Evolutionary conservation across 768 basidiomycete genomes (phyloP), one percentile per base, ranked within the genome.

Genomic region (Suillus variegatus): DNA sequence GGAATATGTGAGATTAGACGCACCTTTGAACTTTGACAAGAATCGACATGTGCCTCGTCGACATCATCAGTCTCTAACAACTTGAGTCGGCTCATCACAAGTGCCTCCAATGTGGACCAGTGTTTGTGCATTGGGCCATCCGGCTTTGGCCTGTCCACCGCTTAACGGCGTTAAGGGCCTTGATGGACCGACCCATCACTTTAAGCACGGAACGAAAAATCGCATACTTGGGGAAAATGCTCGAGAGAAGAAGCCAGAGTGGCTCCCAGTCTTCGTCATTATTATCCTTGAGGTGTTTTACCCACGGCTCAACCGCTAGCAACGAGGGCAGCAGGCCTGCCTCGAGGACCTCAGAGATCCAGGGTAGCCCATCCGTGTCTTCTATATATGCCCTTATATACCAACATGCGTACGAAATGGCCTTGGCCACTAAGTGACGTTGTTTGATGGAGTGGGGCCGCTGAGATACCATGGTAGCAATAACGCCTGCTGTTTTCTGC

Each of bases 191-290:
- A 40, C 66, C 65, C 60, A 71, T 66, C 18, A 54, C 62, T 36
- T 64, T 69, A 25, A 75, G 62, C 38, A 67, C 63, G 9, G 74
- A 66, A 47, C 63, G 65, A 58, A 71, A 75, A 22, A 77, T 44
- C 22, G 75, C 67, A 49, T 74, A 74, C 68, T 67, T 68, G 55
- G 75, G 75, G 18, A 75, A 66, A 47, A 76, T 68, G 44, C 69
- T 61, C 25, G 54, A 44, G 6, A 75, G 69, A 10, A 75, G 58
- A 28, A 75, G 60, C 41, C 70, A 69, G 46, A 75, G 18, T 0
- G 74, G 72, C 36, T 76, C 74, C 75, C 74, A 75, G 65, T 72
- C 73, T 60, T 76, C 74, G 56, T 67, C 64, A 10, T 69, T 49
- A 47, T 65, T 62, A 36, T 63, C 69, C 6, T 62, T 25, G 62